Conservation (phyloP, 2,329 filamentous ascomycete genomes). For the Erysiphe pulchra region DNA sequence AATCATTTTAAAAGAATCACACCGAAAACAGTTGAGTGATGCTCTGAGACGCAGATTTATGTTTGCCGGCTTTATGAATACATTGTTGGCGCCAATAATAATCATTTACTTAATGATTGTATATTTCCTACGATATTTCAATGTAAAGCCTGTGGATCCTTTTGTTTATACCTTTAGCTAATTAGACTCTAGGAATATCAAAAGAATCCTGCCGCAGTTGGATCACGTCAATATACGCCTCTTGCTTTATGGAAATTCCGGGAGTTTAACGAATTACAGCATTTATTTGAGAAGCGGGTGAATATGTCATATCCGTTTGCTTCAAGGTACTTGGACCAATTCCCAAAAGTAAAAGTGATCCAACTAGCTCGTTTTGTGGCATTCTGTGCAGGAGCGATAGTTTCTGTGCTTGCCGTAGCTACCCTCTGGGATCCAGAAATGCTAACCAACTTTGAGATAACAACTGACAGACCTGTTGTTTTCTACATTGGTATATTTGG, state of each 20-base stretch:
- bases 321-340: conserved; percentile 78
- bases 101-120: conserved; percentile 68
- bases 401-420: conserved; percentile 60
- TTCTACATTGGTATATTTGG: conserved; percentile 75
- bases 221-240: conserved; percentile 75
- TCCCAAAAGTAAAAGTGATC: conserved; percentile 82
- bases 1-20: conserved; percentile 61
- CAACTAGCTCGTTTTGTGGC: conserved; percentile 64
- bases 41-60: conserved; percentile 54
- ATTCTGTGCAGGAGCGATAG: conserved; percentile 67
- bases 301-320: conserved; percentile 93
- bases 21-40: conserved; percentile 52
- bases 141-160: conserved; percentile 24
- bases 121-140: conserved; percentile 89
- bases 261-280: conserved; percentile 89
- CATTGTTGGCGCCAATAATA: conserved; percentile 66
- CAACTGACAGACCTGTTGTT: conserved; percentile 61
- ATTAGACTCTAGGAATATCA: conserved; percentile 48
- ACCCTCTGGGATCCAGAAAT: conserved; percentile 77
- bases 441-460: conserved; percentile 80
- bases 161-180: neutral
- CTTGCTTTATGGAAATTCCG: conserved; percentile 95
- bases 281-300: conserved; percentile 68
- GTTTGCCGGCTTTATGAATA: conserved; percentile 64
- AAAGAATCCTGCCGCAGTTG: conserved; percentile 68